Evolutionary conservation across 2,329 filamentous ascomycete genomes (phyloP), one percentile per base, ranked within the genome.

Genomic region (Cladophialophora immunda): DNA sequence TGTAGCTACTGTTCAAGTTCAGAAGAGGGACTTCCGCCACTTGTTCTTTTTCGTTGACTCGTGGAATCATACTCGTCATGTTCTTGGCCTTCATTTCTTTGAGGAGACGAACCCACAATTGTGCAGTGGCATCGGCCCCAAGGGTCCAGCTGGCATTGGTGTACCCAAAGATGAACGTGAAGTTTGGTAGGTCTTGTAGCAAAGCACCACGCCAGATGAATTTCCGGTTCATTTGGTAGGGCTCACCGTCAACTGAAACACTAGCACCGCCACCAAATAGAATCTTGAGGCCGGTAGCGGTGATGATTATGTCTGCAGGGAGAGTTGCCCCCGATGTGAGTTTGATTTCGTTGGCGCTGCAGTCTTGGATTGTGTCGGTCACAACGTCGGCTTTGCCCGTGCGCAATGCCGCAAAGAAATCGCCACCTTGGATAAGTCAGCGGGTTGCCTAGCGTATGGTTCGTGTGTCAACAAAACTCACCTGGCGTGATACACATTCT

Each of bases 401-500:
- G 17, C 81, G 80, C 19, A 89, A 78, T 36, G 80, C 78, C 25
- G 81, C 75, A 79, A 86, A 89, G 75, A 88, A 88, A 73, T 89
- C 87, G 22, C 84, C 85, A 63, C 87, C 83, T 0, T 85, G 85
- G n/a, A 80, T 89, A 67, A 63, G 29, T 68, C 32, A 68, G 64
- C 32, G 17, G 5, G 13, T 50, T 5, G 22, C 8, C 29, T 4
- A 22, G 30, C 15, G 8, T n/a, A 25, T 25, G 25, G 27, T 38
- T 22, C 34, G 29, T 25, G 34, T 9, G 19, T 57, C 29, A 36
- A 7, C 7, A 27, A 32, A 25, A 52, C 66, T 62, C 58, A 70
- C 68, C 70, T 27, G 70, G 70, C 17, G 68, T 69, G 50, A 92
- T 81, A 73, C 92, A 95, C 7, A 95, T 80, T 0, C 93, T 87